Evolutionary conservation across 2,329 filamentous ascomycete species (phyloP), one percentile per base, ranked within the genome.

Genomic region (Cladosporium phlei): DNA sequence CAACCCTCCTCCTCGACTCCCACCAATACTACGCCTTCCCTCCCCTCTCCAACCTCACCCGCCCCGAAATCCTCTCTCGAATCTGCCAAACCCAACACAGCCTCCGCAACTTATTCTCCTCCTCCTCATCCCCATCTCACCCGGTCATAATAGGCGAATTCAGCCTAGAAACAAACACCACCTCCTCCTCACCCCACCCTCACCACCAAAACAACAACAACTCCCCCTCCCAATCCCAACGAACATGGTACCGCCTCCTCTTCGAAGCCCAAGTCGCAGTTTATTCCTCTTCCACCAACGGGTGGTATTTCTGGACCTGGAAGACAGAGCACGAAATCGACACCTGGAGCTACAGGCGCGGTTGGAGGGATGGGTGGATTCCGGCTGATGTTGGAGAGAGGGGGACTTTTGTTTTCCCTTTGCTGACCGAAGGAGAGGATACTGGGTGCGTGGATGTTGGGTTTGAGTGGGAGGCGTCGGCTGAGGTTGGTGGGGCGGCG

Each of bases 1-100:
- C 48, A 5, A 49, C 45, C 28, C 14, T 55, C 17, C 52, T 48
- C 5, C 24, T 59, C 33, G 56, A 59, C 44, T 56, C 56, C 5
- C 56, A 59, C 49, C 56, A 59, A 37, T 59, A 56, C 48, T 59
- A 52, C 48, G 56, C 55, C n/a, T 59, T 59, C 45, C 52, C 56
- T 27, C 56, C 56, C 2, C 34, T 51, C 29, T 33, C 47, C 43
- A 52, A 47, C 20, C 45, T 59, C n/a, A 28, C 49, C 17, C 35
- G 50, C 24, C 12, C 37, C 10, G 38, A 50, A 24, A 52, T 54
- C 24, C 45, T 59, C 10, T 19, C 54, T 22, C 22, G 21, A 4
- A 52, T 59, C 29, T 59, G 56, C 49, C n/a, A 38, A 9, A 55
- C 52, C 29, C 46, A 37, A 1, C 24, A 50, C 9, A 21, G 22